phyloP scores from a whole-genome alignment of 306 rosid genomes.

The Styphnolobium japonicum region DNA sequence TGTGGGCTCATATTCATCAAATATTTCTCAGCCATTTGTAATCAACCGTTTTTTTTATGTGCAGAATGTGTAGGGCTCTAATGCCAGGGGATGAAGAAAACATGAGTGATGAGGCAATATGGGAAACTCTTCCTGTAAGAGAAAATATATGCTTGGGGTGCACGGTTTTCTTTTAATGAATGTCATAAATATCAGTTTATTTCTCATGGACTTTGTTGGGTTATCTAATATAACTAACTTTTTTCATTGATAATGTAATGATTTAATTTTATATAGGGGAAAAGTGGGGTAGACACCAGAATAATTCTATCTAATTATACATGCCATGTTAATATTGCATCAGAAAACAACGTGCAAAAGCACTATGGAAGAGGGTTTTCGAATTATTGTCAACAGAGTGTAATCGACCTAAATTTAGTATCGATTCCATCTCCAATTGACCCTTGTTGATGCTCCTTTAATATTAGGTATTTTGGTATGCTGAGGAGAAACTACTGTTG shows the following conservation, averaged over 20 bases:
- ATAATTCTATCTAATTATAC: background rate
- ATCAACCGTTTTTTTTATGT: constrained; percentile 12
- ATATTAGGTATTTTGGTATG: background rate
- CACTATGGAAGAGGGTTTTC: constrained; percentile 11
- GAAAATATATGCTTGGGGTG: constrained; percentile 13
- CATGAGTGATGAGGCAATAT: constrained; percentile 89
- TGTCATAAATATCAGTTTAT: background rate
- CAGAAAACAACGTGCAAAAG: background rate
- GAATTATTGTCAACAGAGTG: background rate
- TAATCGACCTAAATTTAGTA: background rate
- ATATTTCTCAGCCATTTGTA: constrained; percentile 13
- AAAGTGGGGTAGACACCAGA: background rate
- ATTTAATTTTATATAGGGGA: background rate
- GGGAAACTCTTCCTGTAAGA: constrained; percentile 98
- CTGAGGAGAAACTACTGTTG: background rate
- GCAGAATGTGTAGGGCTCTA: constrained; percentile 96
- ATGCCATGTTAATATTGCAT: background rate
- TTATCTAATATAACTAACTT: background rate
- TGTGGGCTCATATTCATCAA: background rate
- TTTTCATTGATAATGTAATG: background rate
- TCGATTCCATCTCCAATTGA: background rate
- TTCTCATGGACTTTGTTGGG: constrained; percentile 5
- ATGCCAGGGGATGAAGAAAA: constrained; percentile 94
- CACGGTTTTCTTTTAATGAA: background rate
- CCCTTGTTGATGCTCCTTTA: background rate